These are phyloP conservation scores for Candida morakotiae DNA, from an alignment of 805 yeast genomes.

Conservation along the genomic window DNA sequence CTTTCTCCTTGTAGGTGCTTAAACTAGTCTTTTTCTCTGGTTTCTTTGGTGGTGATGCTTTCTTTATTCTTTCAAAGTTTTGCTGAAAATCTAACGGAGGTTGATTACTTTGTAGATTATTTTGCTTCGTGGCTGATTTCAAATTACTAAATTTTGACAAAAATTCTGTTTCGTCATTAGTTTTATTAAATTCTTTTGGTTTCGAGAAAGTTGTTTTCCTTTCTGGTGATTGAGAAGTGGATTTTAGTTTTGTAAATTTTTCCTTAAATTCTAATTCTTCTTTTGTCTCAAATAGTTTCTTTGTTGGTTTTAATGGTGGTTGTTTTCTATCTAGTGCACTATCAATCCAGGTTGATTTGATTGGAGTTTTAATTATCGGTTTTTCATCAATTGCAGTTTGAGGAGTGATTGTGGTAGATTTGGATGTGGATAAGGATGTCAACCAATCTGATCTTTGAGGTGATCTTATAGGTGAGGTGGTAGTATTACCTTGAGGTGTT, in stretches of 20 bases:
- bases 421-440: conserved; percentile 8
- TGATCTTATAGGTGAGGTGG: conserved; percentile 4
- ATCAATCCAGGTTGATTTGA: background rate
- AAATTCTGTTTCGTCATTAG: background rate
- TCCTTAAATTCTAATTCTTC: conserved; percentile 8
- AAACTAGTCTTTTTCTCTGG: conserved; percentile 18
- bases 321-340: conserved; percentile 5
- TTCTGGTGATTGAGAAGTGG: background rate
- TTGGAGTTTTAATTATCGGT: background rate
- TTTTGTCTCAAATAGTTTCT: conserved; percentile 9
- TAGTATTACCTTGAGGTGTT: conserved; percentile 1
- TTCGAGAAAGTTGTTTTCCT: background rate
- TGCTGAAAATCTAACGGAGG: conserved; percentile 8
- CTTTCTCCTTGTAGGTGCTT: conserved; percentile 17
- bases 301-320: conserved; percentile 11
- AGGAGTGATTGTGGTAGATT: conserved; percentile 7
- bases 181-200: background rate
- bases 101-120: background rate
- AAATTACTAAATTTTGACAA: conserved; percentile 5
- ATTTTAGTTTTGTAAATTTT: conserved; percentile 6
- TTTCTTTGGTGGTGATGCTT: conserved; percentile 10
- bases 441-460: conserved; percentile 8
- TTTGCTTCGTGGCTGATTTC: background rate
- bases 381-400: conserved; percentile 1
- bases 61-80: conserved; percentile 3